Conservation (phyloP, 441 rosid genomes). For the Omphalea diandra region DNA sequence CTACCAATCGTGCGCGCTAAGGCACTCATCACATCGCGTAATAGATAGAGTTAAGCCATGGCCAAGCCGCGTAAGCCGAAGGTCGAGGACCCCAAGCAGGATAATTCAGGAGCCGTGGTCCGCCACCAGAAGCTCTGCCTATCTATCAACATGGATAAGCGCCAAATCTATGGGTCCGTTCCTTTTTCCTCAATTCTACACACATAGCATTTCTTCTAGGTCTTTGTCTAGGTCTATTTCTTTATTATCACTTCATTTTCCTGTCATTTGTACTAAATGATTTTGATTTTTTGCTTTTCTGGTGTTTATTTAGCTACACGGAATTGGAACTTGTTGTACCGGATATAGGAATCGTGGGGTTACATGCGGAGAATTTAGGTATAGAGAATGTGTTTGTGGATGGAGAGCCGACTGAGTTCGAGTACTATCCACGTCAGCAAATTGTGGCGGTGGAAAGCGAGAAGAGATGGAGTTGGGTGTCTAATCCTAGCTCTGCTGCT, state of each 20-base stretch:
- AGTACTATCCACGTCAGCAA: slow-evolving; percentile 80
- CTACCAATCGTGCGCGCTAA: slow-evolving; percentile 4
- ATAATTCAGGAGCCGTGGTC: slow-evolving; percentile 69
- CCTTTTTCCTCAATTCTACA: neutral
- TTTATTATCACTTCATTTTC: neutral
- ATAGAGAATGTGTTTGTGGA: slow-evolving; percentile 87
- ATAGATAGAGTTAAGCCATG: slow-evolving; percentile 38
- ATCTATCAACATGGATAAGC: slow-evolving; percentile 65
- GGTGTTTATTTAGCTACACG: slow-evolving; percentile 56
- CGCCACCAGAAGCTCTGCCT: slow-evolving; percentile 97
- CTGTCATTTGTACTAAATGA: neutral
- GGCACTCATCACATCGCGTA: neutral
- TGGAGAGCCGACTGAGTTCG: slow-evolving; percentile 86
- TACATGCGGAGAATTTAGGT: slow-evolving; percentile 90
- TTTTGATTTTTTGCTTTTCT: neutral
- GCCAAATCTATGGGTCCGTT: slow-evolving; percentile 77
- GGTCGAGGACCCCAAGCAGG: slow-evolving; percentile 70
- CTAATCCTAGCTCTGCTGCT: slow-evolving; percentile 67
- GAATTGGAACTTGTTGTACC: slow-evolving; percentile 94
- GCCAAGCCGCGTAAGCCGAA: slow-evolving; percentile 90
- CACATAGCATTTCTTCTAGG: slow-evolving; percentile 1
- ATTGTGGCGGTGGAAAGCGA: slow-evolving; percentile 35
- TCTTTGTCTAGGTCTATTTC: neutral
- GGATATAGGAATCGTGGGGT: slow-evolving; percentile 85
- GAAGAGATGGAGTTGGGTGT: slow-evolving; percentile 57